A percentile compares a stretch with the other conserved stretches of the same genome.
Conservation (phyloP, 768 basidiomycete species). For the Leucocoprinus sp. region DNA sequence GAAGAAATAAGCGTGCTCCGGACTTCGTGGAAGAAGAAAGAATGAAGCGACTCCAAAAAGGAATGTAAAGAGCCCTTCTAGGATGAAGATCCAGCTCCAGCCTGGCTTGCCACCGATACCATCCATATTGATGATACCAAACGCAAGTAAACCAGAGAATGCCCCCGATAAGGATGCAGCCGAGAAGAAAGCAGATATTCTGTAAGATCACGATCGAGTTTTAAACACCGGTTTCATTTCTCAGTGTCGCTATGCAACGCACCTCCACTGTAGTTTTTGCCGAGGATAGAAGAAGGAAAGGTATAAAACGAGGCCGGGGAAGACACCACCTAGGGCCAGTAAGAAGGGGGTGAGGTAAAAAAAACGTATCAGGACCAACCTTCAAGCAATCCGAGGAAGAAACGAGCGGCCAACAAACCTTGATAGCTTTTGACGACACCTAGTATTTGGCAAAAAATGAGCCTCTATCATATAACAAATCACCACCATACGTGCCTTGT, state of each 20-base stretch:
- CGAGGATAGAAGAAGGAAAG: constrained; percentile 50
- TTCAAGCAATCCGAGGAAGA: constrained; percentile 45
- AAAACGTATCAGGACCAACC: constrained; percentile 17
- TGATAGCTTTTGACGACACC: constrained; percentile 41
- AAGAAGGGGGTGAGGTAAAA: not conserved
- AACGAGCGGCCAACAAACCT: constrained; percentile 39
- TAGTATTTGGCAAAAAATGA: constrained; percentile 8
- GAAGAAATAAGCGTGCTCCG: constrained; percentile 39
- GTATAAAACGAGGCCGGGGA: constrained; percentile 50
- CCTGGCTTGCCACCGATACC: constrained; percentile 45
- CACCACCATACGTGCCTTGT: constrained; percentile 35
- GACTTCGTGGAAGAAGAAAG: constrained; percentile 33
- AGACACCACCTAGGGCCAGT: constrained; percentile 40
- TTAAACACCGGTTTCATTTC: constrained; percentile 7
- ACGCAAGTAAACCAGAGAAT: constrained; percentile 62
- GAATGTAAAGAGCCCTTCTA: constrained; percentile 60
- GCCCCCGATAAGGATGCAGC: constrained; percentile 53
- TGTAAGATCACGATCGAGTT: constrained; percentile 21
- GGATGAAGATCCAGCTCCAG: constrained; percentile 66
- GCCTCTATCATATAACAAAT: not conserved
- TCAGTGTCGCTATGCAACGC: constrained; percentile 7
- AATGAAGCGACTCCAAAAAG: constrained; percentile 45
- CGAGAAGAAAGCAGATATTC: constrained; percentile 42
- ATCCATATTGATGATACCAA: constrained; percentile 57
- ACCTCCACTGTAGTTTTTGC: constrained; percentile 41